Evolutionary conservation across 2,329 filamentous ascomycete species (phyloP).

Genomic region (Fusarium guadeloupense): DNA sequence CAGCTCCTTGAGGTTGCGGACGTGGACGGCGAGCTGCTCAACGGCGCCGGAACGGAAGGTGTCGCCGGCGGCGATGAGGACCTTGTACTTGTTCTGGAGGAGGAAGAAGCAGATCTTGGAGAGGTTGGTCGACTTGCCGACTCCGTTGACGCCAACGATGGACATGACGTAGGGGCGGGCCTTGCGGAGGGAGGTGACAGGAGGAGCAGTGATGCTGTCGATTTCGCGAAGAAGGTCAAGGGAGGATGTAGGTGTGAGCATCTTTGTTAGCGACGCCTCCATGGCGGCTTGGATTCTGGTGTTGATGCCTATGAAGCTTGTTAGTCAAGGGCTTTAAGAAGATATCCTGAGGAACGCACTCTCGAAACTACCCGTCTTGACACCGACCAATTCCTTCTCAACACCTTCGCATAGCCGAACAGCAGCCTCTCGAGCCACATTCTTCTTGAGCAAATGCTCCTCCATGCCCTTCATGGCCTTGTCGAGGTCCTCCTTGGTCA

Average conservation of each 20-base stretch:
- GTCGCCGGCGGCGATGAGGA: conserved; percentile 92
- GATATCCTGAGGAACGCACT: conserved; percentile 51
- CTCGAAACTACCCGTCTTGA: conserved; percentile 93
- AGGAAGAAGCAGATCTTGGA: conserved; percentile 99
- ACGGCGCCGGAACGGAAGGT: conserved; percentile 98
- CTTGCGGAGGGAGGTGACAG: conserved; percentile 68
- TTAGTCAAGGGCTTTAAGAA: background rate
- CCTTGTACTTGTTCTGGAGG: conserved; percentile 94
- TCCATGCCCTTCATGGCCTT: conserved; percentile 97
- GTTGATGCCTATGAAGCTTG: conserved; percentile 69
- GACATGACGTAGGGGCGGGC: conserved; percentile 94
- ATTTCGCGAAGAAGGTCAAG: conserved; percentile 95
- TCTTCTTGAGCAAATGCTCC: conserved; percentile 92
- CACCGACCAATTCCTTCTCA: conserved; percentile 86
- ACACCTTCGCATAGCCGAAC: conserved; percentile 91
- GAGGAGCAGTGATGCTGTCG: conserved; percentile 75
- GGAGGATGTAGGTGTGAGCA: conserved; percentile 93
- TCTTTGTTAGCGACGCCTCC: conserved; percentile 91
- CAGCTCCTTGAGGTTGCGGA: conserved; percentile 90
- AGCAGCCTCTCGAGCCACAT: conserved; percentile 93
- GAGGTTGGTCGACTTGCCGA: conserved; percentile 97
- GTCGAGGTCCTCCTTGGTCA: conserved; percentile 88
- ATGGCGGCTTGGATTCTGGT: conserved; percentile 85
- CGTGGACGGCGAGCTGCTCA: conserved; percentile 95
- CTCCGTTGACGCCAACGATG: conserved; percentile 97